phyloP scores from a whole-genome alignment of 2,329 filamentous ascomycete species.

The Paraphaeosphaeria minitans region DNA sequence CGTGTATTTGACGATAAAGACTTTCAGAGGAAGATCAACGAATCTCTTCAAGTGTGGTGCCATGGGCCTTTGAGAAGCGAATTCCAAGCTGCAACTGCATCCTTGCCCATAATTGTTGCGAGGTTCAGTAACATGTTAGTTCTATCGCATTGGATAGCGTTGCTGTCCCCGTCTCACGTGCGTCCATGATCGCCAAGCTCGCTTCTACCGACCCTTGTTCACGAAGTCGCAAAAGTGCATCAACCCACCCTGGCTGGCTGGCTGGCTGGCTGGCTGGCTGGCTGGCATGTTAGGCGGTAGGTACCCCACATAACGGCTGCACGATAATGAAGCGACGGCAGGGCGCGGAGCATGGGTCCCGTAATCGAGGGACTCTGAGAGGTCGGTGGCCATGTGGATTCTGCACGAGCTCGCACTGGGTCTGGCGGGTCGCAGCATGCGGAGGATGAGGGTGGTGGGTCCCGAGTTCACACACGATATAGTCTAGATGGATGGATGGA shows the following conservation, averaged over 20 bases:
- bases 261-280: too few relatives aligned
- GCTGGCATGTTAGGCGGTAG: too few relatives aligned
- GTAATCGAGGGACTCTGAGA: slow-evolving; percentile 2
- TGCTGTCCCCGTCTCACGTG: neutral
- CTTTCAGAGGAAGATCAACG: too few relatives aligned
- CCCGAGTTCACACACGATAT: neutral
- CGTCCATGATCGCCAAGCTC: neutral
- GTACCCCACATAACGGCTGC: slow-evolving; percentile 5
- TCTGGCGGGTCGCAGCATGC: neutral
- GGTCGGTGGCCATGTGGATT: slow-evolving; percentile 5
- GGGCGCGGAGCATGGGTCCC: neutral
- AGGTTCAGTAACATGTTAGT: neutral
- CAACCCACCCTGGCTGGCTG: too few relatives aligned
- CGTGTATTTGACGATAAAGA: neutral
- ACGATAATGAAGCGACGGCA: neutral
- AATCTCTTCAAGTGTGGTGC: neutral
- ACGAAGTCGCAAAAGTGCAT: too few relatives aligned
- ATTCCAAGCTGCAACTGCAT: too few relatives aligned
- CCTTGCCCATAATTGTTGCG: neutral
- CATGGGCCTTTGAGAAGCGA: neutral
- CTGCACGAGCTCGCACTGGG: neutral
- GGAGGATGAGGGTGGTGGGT: neutral
- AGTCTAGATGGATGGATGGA: too few relatives aligned
- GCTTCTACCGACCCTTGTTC: slow-evolving; percentile 5
- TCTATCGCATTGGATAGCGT: neutral